Evolutionary conservation across 192 early-diverging fungal genomes (phyloP).

Genomic region (Rhizophagus sp.): DNA sequence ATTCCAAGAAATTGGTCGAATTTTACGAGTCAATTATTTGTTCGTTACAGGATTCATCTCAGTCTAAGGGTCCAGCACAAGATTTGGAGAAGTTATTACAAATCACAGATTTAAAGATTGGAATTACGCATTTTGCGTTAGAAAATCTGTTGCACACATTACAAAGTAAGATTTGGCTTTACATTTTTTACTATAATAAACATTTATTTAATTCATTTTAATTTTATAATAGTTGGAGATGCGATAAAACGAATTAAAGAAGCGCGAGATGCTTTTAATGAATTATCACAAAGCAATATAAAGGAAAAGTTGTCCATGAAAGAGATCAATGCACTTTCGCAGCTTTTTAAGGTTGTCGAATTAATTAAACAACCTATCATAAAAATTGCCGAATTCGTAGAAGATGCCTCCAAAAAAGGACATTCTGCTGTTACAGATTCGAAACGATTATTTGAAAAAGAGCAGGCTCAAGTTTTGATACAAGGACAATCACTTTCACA

Average conservation of each 20-base stretch:
- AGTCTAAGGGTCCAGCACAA: not conserved
- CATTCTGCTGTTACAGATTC: not conserved
- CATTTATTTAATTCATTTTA: not conserved
- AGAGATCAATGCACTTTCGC: not conserved
- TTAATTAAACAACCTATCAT: not conserved
- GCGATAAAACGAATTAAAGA: not conserved
- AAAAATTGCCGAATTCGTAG: not conserved
- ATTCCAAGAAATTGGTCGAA: not conserved
- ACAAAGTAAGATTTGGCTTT: not conserved
- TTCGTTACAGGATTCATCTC: not conserved
- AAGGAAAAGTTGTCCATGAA: not conserved
- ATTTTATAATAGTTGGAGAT: not conserved
- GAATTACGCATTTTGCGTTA: not conserved
- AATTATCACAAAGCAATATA: not conserved
- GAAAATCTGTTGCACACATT: not conserved
- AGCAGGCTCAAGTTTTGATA: not conserved
- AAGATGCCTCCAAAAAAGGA: not conserved
- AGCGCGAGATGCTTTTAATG: not conserved
- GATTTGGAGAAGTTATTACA: not conserved
- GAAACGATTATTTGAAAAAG: not conserved
- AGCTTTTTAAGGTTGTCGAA: slow-evolving; percentile 1
- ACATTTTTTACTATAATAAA: not conserved
- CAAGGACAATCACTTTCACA: not conserved
- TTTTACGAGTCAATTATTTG: not conserved
- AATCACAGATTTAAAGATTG: not conserved